Evolutionary conservation across 1,284 basidiomycete species (phyloP).

Genomic region (Entoloma clypeatum): DNA sequence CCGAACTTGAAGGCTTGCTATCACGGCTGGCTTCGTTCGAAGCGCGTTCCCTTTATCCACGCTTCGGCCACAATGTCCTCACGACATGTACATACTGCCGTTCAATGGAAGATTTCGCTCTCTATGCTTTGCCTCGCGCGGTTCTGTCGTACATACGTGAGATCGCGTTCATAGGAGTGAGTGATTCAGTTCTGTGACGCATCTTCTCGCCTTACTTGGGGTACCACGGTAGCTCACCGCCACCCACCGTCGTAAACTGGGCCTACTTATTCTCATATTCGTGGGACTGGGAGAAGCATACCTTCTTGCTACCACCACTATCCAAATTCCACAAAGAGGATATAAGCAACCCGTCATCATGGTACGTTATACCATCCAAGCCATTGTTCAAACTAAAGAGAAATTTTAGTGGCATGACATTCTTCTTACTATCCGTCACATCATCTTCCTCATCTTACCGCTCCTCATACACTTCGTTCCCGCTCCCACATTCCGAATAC

Average conservation of each 20-base stretch:
- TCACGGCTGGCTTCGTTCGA: constrained; percentile 56
- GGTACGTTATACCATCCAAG: constrained; percentile 39
- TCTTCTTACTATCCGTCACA: constrained; percentile 48
- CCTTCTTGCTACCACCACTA: constrained; percentile 42
- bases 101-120: constrained; percentile 52
- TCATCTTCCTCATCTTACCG: constrained; percentile 58
- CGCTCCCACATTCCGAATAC: constrained; percentile 48
- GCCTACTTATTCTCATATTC: constrained; percentile 44
- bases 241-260: constrained; percentile 46
- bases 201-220: constrained; percentile 21
- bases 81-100: constrained; percentile 60
- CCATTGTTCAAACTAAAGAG: background rate
- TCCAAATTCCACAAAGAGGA: constrained; percentile 41
- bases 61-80: constrained; percentile 64
- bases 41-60: constrained; percentile 47
- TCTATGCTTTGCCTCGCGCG: constrained; percentile 51
- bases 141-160: constrained; percentile 58
- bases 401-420: constrained; percentile 60
- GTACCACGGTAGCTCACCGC: constrained; percentile 31
- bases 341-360: constrained; percentile 41
- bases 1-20: constrained; percentile 51
- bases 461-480: constrained; percentile 45
- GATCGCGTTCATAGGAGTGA: constrained; percentile 50
- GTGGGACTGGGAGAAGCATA: constrained; percentile 53
- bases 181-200: constrained; percentile 17